Percentiles rank a stretch among this genome's conserved stretches.
Evolutionary conservation across 2,329 filamentous ascomycete genomes (phyloP).

Genomic region (Tolypocladium sp.): DNA sequence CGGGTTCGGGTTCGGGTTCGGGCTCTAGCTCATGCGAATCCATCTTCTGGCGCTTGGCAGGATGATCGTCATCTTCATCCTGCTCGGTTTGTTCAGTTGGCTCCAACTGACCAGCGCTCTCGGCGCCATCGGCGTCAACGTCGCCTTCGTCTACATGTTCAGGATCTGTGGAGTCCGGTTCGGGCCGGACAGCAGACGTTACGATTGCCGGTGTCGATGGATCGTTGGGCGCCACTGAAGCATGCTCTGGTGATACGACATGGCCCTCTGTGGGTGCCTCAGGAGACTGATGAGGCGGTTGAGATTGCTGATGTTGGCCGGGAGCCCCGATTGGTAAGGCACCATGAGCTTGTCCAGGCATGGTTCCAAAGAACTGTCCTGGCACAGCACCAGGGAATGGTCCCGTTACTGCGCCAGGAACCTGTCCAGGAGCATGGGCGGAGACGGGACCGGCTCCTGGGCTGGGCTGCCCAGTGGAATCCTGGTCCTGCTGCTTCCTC

Average conservation of each 20-base stretch:
- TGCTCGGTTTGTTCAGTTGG: conserved; percentile 12
- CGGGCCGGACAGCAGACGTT: neutral
- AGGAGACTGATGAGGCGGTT: neutral
- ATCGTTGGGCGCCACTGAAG: neutral
- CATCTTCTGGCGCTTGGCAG: conserved; percentile 30
- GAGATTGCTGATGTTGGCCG: neutral
- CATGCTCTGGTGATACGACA: neutral
- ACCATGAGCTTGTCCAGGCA: neutral
- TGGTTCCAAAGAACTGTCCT: neutral
- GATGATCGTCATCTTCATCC: conserved; percentile 22
- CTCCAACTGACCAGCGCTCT: conserved; percentile 1
- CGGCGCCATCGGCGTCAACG: conserved; percentile 4
- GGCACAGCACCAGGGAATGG: neutral
- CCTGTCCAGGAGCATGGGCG: neutral
- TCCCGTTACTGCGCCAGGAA: neutral
- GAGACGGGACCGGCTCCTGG: conserved; percentile 1
- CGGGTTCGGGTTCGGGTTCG: conserved; percentile 14
- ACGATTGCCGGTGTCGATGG: neutral
- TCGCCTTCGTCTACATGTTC: neutral
- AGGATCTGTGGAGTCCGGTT: neutral
- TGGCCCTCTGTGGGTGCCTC: neutral
- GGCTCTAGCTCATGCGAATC: conserved; percentile 14
- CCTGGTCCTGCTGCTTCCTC: conserved; percentile 29
- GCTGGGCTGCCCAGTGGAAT: conserved; percentile 4
- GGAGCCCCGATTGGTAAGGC: neutral